A percentile compares a stretch with the other conserved stretches of the same genome.
Evolutionary conservation across 257 asterid genomes (phyloP).

Genomic region (Sherardia arvensis): DNA sequence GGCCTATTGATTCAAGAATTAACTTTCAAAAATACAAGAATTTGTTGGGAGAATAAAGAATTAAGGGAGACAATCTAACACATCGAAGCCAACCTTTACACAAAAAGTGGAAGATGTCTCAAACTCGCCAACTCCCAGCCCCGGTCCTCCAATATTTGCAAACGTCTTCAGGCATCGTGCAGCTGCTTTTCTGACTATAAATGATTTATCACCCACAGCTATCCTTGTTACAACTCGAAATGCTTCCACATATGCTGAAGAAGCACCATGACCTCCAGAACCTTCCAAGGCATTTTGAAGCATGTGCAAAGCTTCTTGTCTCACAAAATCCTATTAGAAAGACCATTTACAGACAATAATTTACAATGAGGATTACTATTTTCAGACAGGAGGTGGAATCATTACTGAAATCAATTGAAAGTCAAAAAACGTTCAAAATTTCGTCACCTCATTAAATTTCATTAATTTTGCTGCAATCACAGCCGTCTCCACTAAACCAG

Average conservation of each 20-base stretch:
- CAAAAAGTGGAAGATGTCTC: conserved; percentile 70
- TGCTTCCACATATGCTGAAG: conserved; percentile 78
- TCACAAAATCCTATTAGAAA: conserved; percentile 67
- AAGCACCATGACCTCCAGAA: conserved; percentile 70
- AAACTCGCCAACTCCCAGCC: conserved; percentile 79
- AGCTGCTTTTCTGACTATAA: conserved; percentile 83
- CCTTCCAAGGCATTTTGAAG: conserved; percentile 98
- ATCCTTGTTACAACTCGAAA: conserved; percentile 67
- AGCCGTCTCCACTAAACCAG: conserved; percentile 89
- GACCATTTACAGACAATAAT: neutral
- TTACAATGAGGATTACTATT: neutral
- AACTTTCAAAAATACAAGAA: neutral
- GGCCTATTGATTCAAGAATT: conserved; percentile 35
- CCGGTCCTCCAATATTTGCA: conserved; percentile 93
- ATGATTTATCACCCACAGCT: conserved; percentile 82
- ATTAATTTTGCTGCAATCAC: conserved; percentile 61
- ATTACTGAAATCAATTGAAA: neutral
- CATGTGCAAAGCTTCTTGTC: conserved; percentile 94
- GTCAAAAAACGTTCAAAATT: neutral
- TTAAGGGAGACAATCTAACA: neutral
- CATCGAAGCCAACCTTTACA: conserved; percentile 61
- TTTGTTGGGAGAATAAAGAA: neutral
- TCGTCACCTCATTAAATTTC: conserved; percentile 73
- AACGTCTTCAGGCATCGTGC: conserved; percentile 93
- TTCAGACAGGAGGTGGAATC: neutral